These are phyloP conservation scores for Phytophthora brassicae DNA, from an alignment of 352 stramenopile genomes.

Conservation along the genomic window DNA sequence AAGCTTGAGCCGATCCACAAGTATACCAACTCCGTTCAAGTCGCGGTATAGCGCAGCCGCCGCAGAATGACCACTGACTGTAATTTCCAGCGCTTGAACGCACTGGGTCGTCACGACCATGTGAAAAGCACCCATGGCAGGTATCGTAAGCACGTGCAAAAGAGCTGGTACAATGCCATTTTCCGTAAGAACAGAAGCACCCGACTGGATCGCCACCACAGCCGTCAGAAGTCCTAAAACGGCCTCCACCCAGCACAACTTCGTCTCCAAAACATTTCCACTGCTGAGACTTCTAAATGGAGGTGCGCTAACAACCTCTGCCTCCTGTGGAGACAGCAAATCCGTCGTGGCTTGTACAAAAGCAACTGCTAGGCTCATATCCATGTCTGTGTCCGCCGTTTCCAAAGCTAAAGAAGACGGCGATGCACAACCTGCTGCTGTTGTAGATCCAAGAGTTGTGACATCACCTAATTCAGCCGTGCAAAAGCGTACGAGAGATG, in stretches of 20 bases:
- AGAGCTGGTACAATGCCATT: slow-evolving; percentile 82
- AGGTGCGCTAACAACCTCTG: slow-evolving; percentile 49
- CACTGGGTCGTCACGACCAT: slow-evolving; percentile 76
- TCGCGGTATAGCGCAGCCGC: slow-evolving; percentile 79
- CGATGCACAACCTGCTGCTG: slow-evolving; percentile 9
- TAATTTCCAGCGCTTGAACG: slow-evolving; percentile 81
- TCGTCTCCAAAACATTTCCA: slow-evolving; percentile 42
- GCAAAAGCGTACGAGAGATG: slow-evolving; percentile 79
- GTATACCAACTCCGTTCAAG: slow-evolving; percentile 82
- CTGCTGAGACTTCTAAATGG: slow-evolving; percentile 54
- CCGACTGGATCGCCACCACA: slow-evolving; percentile 78
- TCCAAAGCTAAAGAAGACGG: slow-evolving; percentile 40
- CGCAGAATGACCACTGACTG: slow-evolving; percentile 69
- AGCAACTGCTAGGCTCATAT: slow-evolving; percentile 86
- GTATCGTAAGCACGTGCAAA: slow-evolving; percentile 72
- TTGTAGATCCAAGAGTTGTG: slow-evolving; percentile 14
- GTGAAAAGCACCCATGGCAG: slow-evolving; percentile 59
- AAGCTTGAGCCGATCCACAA: slow-evolving; percentile 73
- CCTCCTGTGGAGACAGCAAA: slow-evolving; percentile 64
- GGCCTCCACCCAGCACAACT: slow-evolving; percentile 79
- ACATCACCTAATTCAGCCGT: slow-evolving; percentile 66
- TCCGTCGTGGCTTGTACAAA: slow-evolving; percentile 89
- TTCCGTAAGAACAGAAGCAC: slow-evolving; percentile 77
- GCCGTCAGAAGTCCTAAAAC: slow-evolving; percentile 72
- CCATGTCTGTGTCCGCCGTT: slow-evolving; percentile 77